Conservation (phyloP, 2,329 filamentous ascomycete species). For the Grosmannia penicillata region DNA sequence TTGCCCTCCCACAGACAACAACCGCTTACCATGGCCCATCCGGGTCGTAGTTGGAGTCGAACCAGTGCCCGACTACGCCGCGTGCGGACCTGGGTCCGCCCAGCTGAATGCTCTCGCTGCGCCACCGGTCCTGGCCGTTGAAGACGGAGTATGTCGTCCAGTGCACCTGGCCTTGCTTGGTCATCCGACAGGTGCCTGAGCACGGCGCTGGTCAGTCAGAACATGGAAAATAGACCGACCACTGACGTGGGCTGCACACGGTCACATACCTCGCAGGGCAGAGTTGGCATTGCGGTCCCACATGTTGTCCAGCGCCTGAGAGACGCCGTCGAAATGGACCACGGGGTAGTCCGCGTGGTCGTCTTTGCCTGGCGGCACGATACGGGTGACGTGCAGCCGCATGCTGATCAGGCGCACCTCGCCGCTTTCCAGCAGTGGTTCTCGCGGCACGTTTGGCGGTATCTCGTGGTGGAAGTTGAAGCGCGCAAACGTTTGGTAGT, state of each 20-base stretch:
- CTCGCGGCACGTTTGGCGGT: conserved; percentile 27
- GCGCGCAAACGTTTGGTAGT: conserved; percentile 57
- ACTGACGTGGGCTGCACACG: background rate
- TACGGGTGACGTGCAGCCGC: conserved; percentile 44
- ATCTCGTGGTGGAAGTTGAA: conserved; percentile 50
- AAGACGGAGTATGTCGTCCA: conserved; percentile 58
- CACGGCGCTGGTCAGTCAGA: background rate
- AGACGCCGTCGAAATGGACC: conserved; percentile 52
- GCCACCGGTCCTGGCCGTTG: conserved; percentile 54
- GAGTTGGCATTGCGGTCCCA: conserved; percentile 59
- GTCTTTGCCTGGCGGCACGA: conserved; percentile 42
- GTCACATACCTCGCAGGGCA: conserved; percentile 44
- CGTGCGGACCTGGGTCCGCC: conserved; percentile 50
- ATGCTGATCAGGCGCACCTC: conserved; percentile 57
- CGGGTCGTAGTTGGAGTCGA: conserved; percentile 56
- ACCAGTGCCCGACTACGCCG: conserved; percentile 64
- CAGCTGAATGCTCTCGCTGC: conserved; percentile 62
- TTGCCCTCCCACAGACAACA: background rate
- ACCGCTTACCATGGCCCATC: conserved; percentile 37
- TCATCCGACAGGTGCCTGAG: conserved; percentile 47
- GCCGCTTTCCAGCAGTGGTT: conserved; percentile 45
- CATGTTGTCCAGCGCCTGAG: conserved; percentile 44
- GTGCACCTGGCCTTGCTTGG: conserved; percentile 53
- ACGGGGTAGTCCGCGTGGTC: conserved; percentile 46
- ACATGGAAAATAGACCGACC: background rate